phyloP scores from a whole-genome alignment of 345 rosid genomes.

The Hypericum androsaemum region DNA sequence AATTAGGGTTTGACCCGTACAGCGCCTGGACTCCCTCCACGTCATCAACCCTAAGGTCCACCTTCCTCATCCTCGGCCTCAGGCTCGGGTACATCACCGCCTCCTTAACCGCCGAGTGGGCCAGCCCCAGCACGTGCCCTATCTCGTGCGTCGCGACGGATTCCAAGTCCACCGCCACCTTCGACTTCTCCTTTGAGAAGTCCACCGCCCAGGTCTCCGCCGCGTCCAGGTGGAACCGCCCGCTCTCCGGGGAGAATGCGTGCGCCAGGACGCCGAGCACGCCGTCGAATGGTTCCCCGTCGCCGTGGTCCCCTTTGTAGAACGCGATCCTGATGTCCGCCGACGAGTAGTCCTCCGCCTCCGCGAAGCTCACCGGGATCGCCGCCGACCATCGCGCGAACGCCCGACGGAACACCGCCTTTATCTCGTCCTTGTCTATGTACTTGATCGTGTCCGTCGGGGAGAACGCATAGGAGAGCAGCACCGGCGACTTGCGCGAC shows the following conservation, averaged over 20 bases:
- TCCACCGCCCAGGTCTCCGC: constrained; percentile 2
- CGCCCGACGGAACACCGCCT: constrained; percentile 39
- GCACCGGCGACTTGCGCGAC: constrained; percentile 40
- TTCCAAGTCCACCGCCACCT: neutral
- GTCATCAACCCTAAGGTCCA: neutral
- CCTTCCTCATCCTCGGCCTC: neutral
- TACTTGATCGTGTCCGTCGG: constrained; percentile 34
- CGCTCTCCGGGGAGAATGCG: constrained; percentile 1
- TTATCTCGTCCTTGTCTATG: constrained; percentile 28
- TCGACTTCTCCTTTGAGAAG: neutral
- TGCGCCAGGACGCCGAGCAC: neutral
- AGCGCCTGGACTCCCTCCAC: neutral
- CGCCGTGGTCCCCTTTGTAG: neutral
- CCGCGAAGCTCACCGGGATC: constrained; percentile 57
- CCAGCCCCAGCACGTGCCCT: constrained; percentile 1
- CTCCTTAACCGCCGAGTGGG: neutral
- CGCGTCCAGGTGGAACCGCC: neutral
- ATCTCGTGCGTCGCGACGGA: constrained; percentile 1
- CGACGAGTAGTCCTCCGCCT: constrained; percentile 39
- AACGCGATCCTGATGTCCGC: neutral
- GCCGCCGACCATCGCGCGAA: constrained; percentile 63
- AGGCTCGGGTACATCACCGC: constrained; percentile 1
- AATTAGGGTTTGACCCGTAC: constrained; percentile 11
- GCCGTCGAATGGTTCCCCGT: neutral
- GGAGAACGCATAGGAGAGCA: constrained; percentile 58